Conservation (phyloP, 805 yeast species). For the Schwanniomyces polymorphus region DNA sequence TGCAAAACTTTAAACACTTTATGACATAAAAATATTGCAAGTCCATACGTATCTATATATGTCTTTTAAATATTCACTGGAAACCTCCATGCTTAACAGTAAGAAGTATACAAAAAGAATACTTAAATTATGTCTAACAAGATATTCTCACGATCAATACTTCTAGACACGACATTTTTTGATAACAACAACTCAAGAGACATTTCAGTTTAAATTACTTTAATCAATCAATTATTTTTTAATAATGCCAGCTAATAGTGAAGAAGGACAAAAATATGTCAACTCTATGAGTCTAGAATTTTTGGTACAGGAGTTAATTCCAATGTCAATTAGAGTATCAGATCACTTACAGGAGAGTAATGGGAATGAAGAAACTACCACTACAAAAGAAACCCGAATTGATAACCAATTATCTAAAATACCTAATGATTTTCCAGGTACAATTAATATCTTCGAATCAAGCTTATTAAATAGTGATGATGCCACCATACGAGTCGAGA, state of each 20-base stretch:
- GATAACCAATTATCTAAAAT: slow-evolving; percentile 26
- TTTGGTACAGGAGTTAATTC: slow-evolving; percentile 74
- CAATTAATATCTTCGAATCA: slow-evolving; percentile 38
- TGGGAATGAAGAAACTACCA: slow-evolving; percentile 6
- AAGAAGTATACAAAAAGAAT: too few species aligned
- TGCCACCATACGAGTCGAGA: slow-evolving; percentile 60
- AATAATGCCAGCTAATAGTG: slow-evolving; percentile 13
- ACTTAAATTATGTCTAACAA: too few species aligned
- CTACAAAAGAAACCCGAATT: slow-evolving; percentile 3
- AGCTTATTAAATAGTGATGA: slow-evolving; percentile 43
- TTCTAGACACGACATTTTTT: too few species aligned
- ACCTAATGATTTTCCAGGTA: slow-evolving; percentile 41
- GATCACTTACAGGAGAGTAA: slow-evolving; percentile 36
- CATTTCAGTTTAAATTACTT: background rate
- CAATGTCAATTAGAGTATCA: slow-evolving; percentile 66
- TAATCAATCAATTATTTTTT: background rate
- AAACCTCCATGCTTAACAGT: too few species aligned
- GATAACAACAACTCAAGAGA: background rate
- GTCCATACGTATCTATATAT: too few species aligned
- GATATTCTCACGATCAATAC: too few species aligned
- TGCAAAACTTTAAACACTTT: too few species aligned
- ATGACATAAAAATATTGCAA: too few species aligned
- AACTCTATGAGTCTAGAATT: slow-evolving; percentile 58
- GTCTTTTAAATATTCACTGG: too few species aligned
- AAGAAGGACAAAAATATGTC: slow-evolving; percentile 39